Evolutionary conservation across 305 asterid genomes (phyloP).

Genomic region (Fraxinus angustifolia): DNA sequence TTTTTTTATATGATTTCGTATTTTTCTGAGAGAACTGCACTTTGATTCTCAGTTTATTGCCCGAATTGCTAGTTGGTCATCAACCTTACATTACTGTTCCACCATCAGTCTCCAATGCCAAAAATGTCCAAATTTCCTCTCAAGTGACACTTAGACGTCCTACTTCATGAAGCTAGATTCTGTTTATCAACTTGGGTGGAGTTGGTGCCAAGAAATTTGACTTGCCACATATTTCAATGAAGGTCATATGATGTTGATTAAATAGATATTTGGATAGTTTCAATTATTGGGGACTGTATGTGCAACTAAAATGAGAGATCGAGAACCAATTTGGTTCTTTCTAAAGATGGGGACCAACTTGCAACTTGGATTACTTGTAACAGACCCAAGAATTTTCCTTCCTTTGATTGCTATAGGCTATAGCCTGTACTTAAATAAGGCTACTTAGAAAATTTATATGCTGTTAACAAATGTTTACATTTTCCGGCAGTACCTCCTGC

Average conservation of each 20-base stretch:
- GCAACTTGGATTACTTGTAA: neutral
- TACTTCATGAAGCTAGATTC: neutral
- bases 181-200: neutral
- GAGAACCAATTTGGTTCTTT: neutral
- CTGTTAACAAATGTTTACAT: neutral
- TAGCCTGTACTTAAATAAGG: neutral
- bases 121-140: neutral
- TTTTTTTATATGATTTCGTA: neutral
- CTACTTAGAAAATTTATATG: neutral
- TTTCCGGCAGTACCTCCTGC: slow-evolving; percentile 81
- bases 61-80: neutral
- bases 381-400: neutral
- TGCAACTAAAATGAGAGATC: neutral
- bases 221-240: neutral
- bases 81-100: neutral
- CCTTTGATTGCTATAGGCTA: neutral
- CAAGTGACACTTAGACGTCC: neutral
- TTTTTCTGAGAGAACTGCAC: neutral
- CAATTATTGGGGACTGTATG: neutral
- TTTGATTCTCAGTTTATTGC: neutral
- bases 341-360: neutral
- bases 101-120: neutral
- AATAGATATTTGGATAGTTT: neutral
- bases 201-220: neutral
- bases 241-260: neutral